Evolutionary conservation across 306 rosid genomes (phyloP), one percentile per base, ranked within the genome.

Genomic region (Quillaja saponaria): DNA sequence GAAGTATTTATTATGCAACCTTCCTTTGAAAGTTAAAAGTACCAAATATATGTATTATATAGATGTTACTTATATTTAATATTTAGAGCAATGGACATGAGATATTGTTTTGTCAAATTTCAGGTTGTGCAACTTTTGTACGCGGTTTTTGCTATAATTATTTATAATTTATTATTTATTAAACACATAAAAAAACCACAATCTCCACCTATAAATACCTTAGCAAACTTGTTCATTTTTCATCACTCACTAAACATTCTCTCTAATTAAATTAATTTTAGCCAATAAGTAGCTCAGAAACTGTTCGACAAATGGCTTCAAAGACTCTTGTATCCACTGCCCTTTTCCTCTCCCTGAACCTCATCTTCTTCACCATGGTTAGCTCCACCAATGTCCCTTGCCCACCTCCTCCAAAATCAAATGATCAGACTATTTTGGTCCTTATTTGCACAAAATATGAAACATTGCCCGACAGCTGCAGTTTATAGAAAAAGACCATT

Each of bases 251-350:
- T 34, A 57, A n/a, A n/a, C n/a, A n/a, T n/a, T n/a, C n/a, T n/a
- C n/a, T n/a, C n/a, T n/a, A n/a, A n/a, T n/a, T n/a, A n/a, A n/a
- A n/a, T n/a, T n/a, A n/a, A n/a, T n/a, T n/a, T n/a, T n/a, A n/a
- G n/a, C n/a, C n/a, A n/a, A n/a, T n/a, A n/a, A n/a, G n/a, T n/a
- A n/a, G n/a, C n/a, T n/a, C n/a, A n/a, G n/a, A n/a, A n/a, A n/a
- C n/a, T n/a, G n/a, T n/a, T n/a, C n/a, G n/a, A n/a, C n/a, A n/a
- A 60, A 87, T 89, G 96, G 92, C 92, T 69, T 83, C 89, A 55
- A 84, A 80, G 59, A 64, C 72, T 25, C 12, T 65, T 15, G 55
- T 68, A 4, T 10, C 78, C 59, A 51, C 41, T 56, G 80, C 89
- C 39, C 67, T 88, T 11, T 60, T 91, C 16, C 50, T 91, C 42